These are phyloP conservation scores for Tricholoma bakamatsutake DNA, from an alignment of 768 basidiomycete genomes.

Conservation along the genomic window DNA sequence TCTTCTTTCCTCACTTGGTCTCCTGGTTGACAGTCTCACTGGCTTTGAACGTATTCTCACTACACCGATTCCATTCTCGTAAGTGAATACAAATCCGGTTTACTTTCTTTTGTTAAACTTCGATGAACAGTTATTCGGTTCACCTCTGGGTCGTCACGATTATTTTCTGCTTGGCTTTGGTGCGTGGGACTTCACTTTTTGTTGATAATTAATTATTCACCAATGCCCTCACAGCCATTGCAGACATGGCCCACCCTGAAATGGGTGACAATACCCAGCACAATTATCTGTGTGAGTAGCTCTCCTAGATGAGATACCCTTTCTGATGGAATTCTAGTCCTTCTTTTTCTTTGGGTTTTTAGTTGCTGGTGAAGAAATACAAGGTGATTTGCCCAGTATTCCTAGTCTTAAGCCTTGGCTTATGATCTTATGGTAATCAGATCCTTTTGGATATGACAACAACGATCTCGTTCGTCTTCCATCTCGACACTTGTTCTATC, in stretches of 20 bases:
- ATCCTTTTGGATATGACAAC: slow-evolving; percentile 61
- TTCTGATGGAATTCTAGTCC: slow-evolving; percentile 28
- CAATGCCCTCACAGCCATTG: slow-evolving; percentile 43
- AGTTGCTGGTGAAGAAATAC: slow-evolving; percentile 70
- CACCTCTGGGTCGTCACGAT: slow-evolving; percentile 65
- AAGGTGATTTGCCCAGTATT: slow-evolving; percentile 40
- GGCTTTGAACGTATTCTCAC: slow-evolving; percentile 70
- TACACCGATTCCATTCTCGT: slow-evolving; percentile 76
- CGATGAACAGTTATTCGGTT: slow-evolving; percentile 47
- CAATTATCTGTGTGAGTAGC: slow-evolving; percentile 40
- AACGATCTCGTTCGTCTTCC: slow-evolving; percentile 52
- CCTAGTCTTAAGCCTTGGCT: slow-evolving; percentile 1
- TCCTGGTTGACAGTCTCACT: slow-evolving; percentile 60
- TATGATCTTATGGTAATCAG: slow-evolving; percentile 17
- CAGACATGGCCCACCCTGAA: slow-evolving; percentile 50
- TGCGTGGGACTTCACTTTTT: slow-evolving; percentile 21
- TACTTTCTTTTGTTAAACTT: neutral
- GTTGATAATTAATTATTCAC: neutral
- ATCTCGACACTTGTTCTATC: neutral
- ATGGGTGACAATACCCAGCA: slow-evolving; percentile 65
- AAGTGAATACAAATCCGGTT: slow-evolving; percentile 11
- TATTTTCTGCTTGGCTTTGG: slow-evolving; percentile 56
- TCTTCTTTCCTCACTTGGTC: slow-evolving; percentile 42
- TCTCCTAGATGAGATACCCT: neutral
- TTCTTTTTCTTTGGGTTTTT: slow-evolving; percentile 74